These are phyloP conservation scores for Chaetomium olivaceum DNA, from an alignment of 2,329 filamentous ascomycete species.

Conservation along the genomic window DNA sequence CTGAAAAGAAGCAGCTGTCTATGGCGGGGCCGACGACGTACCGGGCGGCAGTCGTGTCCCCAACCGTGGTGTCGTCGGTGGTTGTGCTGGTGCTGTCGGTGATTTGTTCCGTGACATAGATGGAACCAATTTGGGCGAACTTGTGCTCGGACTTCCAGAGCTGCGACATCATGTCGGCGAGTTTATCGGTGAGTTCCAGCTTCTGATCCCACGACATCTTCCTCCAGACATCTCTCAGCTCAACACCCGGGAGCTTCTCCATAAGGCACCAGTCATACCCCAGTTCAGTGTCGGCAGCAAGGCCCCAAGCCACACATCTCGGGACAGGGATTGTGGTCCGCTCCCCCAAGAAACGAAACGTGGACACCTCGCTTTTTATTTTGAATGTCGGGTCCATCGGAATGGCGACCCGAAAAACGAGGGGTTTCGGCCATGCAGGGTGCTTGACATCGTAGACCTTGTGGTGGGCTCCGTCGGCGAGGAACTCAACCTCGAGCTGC, in stretches of 20 bases:
- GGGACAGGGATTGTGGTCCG: neutral
- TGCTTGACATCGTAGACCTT: neutral
- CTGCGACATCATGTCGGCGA: neutral
- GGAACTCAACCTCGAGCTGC: neutral
- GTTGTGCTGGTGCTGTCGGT: neutral
- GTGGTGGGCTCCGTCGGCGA: neutral
- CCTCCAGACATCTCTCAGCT: neutral
- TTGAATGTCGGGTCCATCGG: neutral
- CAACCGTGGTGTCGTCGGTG: neutral
- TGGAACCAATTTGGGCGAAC: neutral
- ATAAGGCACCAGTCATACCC: constrained; percentile 2
- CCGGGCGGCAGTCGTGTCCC: neutral
- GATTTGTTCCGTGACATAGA: neutral
- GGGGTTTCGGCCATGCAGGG: neutral
- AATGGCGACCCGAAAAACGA: neutral
- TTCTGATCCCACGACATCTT: neutral
- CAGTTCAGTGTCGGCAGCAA: neutral
- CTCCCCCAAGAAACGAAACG: neutral
- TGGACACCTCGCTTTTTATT: neutral
- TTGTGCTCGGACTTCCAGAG: neutral
- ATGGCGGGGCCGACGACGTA: neutral
- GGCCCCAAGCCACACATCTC: neutral
- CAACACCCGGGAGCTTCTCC: neutral
- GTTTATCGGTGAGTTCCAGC: neutral
- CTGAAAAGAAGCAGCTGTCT: neutral